phyloP scores from a whole-genome alignment of 1,284 basidiomycete genomes.

The Neolentinus lepideus region DNA sequence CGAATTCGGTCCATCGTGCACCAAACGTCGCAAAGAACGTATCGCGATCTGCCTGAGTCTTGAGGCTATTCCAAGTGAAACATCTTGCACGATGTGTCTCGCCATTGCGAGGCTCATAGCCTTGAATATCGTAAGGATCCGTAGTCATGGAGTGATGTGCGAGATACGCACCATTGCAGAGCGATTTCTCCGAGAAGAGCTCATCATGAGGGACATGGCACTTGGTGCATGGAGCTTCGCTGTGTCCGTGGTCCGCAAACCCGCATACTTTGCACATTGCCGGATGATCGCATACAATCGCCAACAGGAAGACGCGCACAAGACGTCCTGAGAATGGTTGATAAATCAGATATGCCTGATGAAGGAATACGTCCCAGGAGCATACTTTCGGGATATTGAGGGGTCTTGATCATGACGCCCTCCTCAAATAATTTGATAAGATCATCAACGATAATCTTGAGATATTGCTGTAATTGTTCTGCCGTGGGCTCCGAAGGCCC shows the following conservation, averaged over 20 bases:
- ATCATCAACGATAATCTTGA: constrained; percentile 14
- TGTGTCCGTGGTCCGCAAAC: constrained; percentile 20
- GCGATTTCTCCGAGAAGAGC: constrained; percentile 11
- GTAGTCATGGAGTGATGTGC: neutral
- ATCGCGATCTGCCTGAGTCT: constrained; percentile 9
- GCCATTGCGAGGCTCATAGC: constrained; percentile 8
- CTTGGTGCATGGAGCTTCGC: constrained; percentile 15
- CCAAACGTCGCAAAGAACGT: constrained; percentile 16
- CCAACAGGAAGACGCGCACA: constrained; percentile 17
- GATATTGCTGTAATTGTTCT: constrained; percentile 15
- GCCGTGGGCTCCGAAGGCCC: constrained; percentile 14
- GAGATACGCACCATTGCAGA: constrained; percentile 14
- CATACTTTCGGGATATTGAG: constrained; percentile 12
- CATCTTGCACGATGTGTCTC: constrained; percentile 11
- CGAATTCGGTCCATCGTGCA: constrained; percentile 20
- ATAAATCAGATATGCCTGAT: neutral
- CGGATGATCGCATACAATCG: constrained; percentile 23
- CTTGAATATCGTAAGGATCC: constrained; percentile 8
- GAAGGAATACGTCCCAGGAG: neutral
- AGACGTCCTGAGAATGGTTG: constrained; percentile 12
- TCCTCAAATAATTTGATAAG: constrained; percentile 15
- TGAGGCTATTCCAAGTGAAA: constrained; percentile 7
- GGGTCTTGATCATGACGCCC: constrained; percentile 12
- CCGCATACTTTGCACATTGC: constrained; percentile 24
- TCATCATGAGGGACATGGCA: constrained; percentile 15